Conservation (phyloP, 169 alveolate species). For the Cryptosporidium andersoni region DNA sequence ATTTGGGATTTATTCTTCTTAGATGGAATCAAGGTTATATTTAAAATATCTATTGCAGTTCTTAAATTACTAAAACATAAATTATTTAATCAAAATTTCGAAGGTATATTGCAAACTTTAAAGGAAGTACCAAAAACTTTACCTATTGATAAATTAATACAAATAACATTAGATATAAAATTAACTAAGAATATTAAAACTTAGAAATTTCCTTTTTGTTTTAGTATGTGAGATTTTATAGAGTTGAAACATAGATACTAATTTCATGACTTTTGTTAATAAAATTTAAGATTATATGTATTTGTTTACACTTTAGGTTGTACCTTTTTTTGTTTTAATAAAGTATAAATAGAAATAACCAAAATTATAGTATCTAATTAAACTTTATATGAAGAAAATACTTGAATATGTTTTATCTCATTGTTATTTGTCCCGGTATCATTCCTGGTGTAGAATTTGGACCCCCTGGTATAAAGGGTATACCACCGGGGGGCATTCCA, state of each 20-base stretch:
- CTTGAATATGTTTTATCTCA: conserved; percentile 10
- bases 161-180: conserved; percentile 74
- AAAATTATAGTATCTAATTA: neutral
- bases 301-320: too few species aligned
- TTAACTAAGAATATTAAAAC: conserved; percentile 22
- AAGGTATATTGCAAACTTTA: conserved; percentile 52
- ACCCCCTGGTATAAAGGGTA: conserved; percentile 49
- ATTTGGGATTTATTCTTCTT: conserved; percentile 89
- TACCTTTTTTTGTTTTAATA: too few species aligned
- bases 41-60: conserved; percentile 87
- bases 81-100: conserved; percentile 67
- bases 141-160: conserved; percentile 71
- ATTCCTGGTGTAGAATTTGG: conserved; percentile 38
- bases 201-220: too few species aligned
- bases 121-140: conserved; percentile 68
- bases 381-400: neutral
- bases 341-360: neutral
- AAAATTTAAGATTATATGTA: neutral
- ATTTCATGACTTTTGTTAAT: neutral
- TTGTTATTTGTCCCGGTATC: conserved; percentile 15
- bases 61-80: conserved; percentile 81
- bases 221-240: too few species aligned
- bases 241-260: too few species aligned
- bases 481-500: conserved; percentile 65
- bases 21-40: conserved; percentile 86